A percentile compares a stretch with the other conserved stretches of the same genome.
These are phyloP conservation scores for Guillardia theta DNA, from an alignment of 78 protist species.

Conservation along the genomic window DNA sequence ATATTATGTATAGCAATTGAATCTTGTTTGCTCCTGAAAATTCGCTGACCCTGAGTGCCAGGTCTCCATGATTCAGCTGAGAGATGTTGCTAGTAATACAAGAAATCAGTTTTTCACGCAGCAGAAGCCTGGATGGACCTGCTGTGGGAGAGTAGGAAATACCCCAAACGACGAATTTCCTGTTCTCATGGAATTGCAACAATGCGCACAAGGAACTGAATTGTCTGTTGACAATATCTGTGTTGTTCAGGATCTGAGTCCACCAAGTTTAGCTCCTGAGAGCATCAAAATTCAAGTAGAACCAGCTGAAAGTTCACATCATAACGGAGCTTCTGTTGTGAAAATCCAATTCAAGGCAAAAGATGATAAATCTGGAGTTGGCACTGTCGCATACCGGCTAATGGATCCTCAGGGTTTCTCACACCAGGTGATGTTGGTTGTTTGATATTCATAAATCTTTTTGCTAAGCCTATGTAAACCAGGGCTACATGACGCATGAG, in stretches of 20 bases:
- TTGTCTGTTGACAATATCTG: no score
- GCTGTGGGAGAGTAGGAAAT: neutral
- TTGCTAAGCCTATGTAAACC: neutral
- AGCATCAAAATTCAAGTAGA: no score
- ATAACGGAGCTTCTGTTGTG: no score
- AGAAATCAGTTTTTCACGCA: constrained; percentile 1
- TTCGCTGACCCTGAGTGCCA: no score
- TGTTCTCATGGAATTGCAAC: neutral
- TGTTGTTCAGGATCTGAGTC: no score
- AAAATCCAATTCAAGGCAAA: neutral
- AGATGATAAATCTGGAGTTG: constrained; percentile 1
- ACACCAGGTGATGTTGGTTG: neutral
- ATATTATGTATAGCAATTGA: constrained; percentile 2
- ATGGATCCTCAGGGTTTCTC: neutral
- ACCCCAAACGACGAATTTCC: neutral
- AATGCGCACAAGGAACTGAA: neutral
- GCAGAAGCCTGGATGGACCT: neutral
- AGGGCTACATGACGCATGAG: constrained; percentile 11
- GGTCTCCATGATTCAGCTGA: neutral
- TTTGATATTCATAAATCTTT: neutral
- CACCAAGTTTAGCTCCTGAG: no score
- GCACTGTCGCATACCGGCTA: neutral
- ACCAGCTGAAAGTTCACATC: no score
- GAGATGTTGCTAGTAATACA: neutral
- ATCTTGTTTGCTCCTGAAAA: no score